Percentiles rank a stretch among this genome's conserved stretches.
phyloP scores from a whole-genome alignment of 768 basidiomycete species.

The Jaapia argillacea region DNA sequence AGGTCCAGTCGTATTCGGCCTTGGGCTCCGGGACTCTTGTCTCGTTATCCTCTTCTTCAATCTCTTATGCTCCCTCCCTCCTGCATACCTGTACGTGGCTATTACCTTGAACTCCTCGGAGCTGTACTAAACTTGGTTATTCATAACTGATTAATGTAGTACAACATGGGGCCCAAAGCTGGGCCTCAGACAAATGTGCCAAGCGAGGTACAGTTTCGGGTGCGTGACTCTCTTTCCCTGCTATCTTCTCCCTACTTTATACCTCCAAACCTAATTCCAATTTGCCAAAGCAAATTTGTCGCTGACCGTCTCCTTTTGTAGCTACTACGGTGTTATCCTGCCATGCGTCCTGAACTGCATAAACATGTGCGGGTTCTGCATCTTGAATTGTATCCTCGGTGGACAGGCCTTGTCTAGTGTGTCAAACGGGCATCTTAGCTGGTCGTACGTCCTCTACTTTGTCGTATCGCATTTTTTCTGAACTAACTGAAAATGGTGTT shows the following conservation, averaged over 20 bases:
- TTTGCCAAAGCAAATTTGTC: neutral
- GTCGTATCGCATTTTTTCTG: neutral
- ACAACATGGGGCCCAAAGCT: slow-evolving; percentile 71
- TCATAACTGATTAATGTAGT: slow-evolving; percentile 14
- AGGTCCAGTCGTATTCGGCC: slow-evolving; percentile 32
- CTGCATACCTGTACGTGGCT: slow-evolving; percentile 31
- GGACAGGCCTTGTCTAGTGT: slow-evolving; percentile 51
- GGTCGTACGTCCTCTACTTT: slow-evolving; percentile 26
- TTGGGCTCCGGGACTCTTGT: slow-evolving; percentile 33
- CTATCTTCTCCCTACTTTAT: too few relatives aligned
- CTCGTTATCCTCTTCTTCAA: slow-evolving; percentile 38
- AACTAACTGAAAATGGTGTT: neutral
- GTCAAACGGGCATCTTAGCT: slow-evolving; percentile 33
- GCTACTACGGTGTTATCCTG: slow-evolving; percentile 44
- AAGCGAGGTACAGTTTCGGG: slow-evolving; percentile 54
- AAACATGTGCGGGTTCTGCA: slow-evolving; percentile 45
- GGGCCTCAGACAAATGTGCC: slow-evolving; percentile 77
- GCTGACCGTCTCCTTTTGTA: slow-evolving; percentile 15
- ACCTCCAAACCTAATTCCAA: too few relatives aligned
- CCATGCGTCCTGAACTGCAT: slow-evolving; percentile 38
- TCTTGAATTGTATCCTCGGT: slow-evolving; percentile 51
- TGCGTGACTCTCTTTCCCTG: too few relatives aligned
- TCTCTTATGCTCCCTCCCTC: slow-evolving; percentile 28
- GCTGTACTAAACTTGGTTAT: neutral
- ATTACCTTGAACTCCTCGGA: neutral